Base-by-base conservation (phyloP, 2,329 filamentous ascomycete species). In the Colletotrichum horii region DNA sequence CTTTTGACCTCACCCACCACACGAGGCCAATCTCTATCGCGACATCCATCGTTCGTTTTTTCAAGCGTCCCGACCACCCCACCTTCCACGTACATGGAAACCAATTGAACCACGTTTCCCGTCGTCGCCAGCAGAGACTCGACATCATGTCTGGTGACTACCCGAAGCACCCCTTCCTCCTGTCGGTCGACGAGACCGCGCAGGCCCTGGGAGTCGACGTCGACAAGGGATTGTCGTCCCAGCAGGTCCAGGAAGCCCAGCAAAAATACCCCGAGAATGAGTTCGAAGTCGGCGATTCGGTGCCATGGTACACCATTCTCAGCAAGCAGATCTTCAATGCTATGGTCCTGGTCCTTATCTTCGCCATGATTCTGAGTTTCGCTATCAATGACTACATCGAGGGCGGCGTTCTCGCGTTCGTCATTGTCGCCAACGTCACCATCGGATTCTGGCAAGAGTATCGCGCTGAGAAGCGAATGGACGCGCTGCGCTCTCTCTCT, bases 341-440 rank as follows among this genome's bases (percentile, higher is more conserved):
- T 74, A 95, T 95, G 94, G 94, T 94, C 72, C 84, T 95, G 80
- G 93, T 95, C 65, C 89, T 96, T 67, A 88, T 94, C 70, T 93
- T 96, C 80, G 94, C 94, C 80, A 95, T 96, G 93, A 93, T 91
- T 61, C 88, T 93, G 55, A 92, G 91, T 76, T 94, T 93, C 82
- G 91, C 89, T 77, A 93, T 94, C 76, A 84, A 88, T 60, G 93
- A 94, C 78, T 93, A 90, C 81, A 92, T 94, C 78, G 92, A 94
- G 85, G 92, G 91, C 69, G 91, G 90, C 68, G 92, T 94, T 65
- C 90, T 94, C 70, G 89, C 90, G 66, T 91, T 91, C 76, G 92
- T 94, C 81, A 94, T 94, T 75, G 81, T 91, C 43, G 89, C 94
- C 80, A 95, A 95, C 80, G 93, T 94, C 62, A 88, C 90, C 60